Percentiles rank a stretch among this genome's conserved stretches.
Evolutionary conservation across 2,329 filamentous ascomycete species (phyloP).

Genomic region (Tolypocladium pustulatum): DNA sequence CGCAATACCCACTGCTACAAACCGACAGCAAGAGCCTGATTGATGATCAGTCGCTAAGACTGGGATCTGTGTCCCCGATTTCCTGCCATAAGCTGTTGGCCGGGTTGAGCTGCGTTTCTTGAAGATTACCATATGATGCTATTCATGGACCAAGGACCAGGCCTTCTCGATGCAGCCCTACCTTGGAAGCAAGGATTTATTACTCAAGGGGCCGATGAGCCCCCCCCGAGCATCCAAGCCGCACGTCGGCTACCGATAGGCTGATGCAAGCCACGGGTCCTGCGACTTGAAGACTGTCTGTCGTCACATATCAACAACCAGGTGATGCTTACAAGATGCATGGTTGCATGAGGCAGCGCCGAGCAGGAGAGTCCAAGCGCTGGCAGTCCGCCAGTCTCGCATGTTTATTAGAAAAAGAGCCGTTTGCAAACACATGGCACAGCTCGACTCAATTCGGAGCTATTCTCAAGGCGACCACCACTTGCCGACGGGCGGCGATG

Average conservation of each 20-base stretch:
- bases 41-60: not conserved
- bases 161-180: not conserved
- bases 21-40: no score
- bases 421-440: no score
- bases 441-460: no score
- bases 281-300: not conserved
- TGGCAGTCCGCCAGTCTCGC: not conserved
- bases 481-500: no score
- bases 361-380: not conserved
- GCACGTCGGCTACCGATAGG: not conserved
- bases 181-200: not conserved
- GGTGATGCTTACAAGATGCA: not conserved
- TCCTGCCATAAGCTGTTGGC: no score
- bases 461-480: no score
- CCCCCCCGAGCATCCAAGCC: not conserved
- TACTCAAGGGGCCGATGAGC: not conserved
- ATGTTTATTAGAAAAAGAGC: not conserved
- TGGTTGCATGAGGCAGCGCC: not conserved
- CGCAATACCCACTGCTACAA: no score
- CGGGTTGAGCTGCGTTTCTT: not conserved
- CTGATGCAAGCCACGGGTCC: not conserved
- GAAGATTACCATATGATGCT: not conserved
- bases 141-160: not conserved
- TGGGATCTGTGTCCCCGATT: no score
- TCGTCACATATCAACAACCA: not conserved